Evolutionary conservation across 73 alveolate genomes (phyloP).

Genomic region (Paramecium caudatum): DNA sequence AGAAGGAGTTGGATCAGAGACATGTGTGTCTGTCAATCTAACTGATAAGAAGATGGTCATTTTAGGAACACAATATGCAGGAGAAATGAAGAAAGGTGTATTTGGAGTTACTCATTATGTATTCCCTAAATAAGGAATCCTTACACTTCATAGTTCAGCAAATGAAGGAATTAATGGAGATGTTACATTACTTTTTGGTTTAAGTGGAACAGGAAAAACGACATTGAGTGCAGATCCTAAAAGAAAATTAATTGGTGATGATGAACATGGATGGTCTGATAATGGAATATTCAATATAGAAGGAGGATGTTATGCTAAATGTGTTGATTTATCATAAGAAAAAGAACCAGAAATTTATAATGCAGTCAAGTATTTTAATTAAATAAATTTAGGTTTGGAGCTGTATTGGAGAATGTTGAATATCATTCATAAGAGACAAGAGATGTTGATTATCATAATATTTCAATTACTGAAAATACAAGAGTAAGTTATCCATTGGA

Average conservation of each 20-base stretch:
- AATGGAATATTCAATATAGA: constrained; percentile 97
- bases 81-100: constrained; percentile 98
- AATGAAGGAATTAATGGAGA: constrained; percentile 92
- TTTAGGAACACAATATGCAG: constrained; percentile 97
- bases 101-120: constrained; percentile 93
- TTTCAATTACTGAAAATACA: constrained; percentile 87
- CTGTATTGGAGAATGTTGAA: constrained; percentile 89
- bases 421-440: constrained; percentile 80
- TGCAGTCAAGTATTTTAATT: constrained; percentile 79
- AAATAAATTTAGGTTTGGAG: constrained; percentile 79
- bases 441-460: constrained; percentile 88
- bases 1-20: constrained; percentile 90
- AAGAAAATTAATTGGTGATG: constrained; percentile 96
- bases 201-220: constrained; percentile 98
- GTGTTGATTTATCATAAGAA: constrained; percentile 84
- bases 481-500: constrained; percentile 94
- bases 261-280: constrained; percentile 98
- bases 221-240: constrained; percentile 96
- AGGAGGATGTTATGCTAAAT: constrained; percentile 98
- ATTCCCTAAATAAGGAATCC: constrained; percentile 91
- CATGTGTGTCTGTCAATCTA: constrained; percentile 90
- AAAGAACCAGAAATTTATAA: constrained; percentile 97
- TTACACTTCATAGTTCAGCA: constrained; percentile 96
- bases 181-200: constrained; percentile 95
- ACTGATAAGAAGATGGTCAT: constrained; percentile 88